phyloP scores from a whole-genome alignment of 805 yeast genomes.

The Saccharomycopsis capsularis region DNA sequence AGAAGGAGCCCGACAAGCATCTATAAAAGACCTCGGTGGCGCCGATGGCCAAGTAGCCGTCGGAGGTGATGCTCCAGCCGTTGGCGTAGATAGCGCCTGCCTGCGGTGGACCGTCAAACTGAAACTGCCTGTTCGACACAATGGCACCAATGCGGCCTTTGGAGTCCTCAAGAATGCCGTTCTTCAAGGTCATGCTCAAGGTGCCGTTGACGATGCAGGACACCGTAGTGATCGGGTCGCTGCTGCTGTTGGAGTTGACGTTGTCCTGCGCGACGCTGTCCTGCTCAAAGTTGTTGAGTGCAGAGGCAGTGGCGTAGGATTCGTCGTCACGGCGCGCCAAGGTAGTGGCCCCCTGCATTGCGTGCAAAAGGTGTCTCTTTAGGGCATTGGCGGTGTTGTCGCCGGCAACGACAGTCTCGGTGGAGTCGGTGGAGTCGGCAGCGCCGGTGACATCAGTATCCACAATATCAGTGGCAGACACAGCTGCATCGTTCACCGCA shows the following conservation, averaged over 20 bases:
- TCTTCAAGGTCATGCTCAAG: constrained; percentile 44
- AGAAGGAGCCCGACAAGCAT: constrained; percentile 60
- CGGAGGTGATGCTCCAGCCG: constrained; percentile 51
- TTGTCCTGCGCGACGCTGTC: background rate
- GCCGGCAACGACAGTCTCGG: constrained; percentile 1
- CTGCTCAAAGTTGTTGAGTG: background rate
- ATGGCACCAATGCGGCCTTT: constrained; percentile 62
- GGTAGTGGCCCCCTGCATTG: background rate
- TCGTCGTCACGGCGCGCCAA: constrained; percentile 1
- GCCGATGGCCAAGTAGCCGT: constrained; percentile 54
- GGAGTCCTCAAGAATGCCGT: constrained; percentile 45
- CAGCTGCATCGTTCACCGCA: constrained; percentile 1
- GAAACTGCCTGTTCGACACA: constrained; percentile 70
- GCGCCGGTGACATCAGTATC: constrained; percentile 4
- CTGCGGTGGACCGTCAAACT: constrained; percentile 74
- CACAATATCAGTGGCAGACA: background rate
- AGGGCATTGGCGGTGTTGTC: background rate
- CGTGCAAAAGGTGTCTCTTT: too few species aligned
- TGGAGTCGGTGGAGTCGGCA: background rate
- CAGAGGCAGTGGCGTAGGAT: constrained; percentile 1
- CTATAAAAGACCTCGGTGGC: constrained; percentile 50
- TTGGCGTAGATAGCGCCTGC: constrained; percentile 58
- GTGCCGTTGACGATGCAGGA: constrained; percentile 39
- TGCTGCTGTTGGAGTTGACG: background rate
- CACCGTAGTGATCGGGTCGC: constrained; percentile 23